Conservation (phyloP, 345 rosid genomes). For the Lepidium didymum region DNA sequence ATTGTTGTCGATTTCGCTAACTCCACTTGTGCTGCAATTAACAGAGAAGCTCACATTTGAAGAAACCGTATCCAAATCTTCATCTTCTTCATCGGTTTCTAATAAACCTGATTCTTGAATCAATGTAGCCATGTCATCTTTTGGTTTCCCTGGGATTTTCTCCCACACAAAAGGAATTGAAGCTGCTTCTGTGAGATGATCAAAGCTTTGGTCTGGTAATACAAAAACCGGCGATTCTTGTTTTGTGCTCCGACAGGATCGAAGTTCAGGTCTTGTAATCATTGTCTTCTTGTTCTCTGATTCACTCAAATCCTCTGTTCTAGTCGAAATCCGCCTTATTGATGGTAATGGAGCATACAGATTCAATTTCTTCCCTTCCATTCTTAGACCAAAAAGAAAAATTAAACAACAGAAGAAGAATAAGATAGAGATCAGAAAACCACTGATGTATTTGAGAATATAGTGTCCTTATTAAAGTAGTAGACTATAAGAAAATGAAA, state of each 20-base stretch:
- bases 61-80: slow-evolving; percentile 57
- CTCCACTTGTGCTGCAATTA: slow-evolving; percentile 55
- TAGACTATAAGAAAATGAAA: not conserved
- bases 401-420: not conserved
- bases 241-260: slow-evolving; percentile 31
- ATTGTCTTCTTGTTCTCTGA: not conserved
- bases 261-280: slow-evolving; percentile 27
- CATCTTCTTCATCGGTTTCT: slow-evolving; percentile 30
- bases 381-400: slow-evolving; percentile 1
- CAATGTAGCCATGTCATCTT: slow-evolving; percentile 31
- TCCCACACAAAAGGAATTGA: slow-evolving; percentile 92
- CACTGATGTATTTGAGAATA: not conserved
- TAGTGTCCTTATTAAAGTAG: slow-evolving; percentile 12
- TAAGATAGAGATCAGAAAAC: not conserved
- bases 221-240: slow-evolving; percentile 23
- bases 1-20: slow-evolving; percentile 27
- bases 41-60: slow-evolving; percentile 48
- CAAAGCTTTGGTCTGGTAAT: slow-evolving; percentile 38
- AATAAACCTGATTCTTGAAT: slow-evolving; percentile 27
- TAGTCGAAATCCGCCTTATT: slow-evolving; percentile 42
- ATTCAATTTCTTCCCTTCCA: slow-evolving; percentile 76
- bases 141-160: slow-evolving; percentile 73
- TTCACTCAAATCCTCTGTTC: not conserved
- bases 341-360: slow-evolving; percentile 76
- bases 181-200: slow-evolving; percentile 78